A percentile compares a stretch with the other conserved stretches of the same genome.
These are phyloP conservation scores for Chlamydomonas asymmetrica DNA, from an alignment of 139 green algal genomes.

Conservation along the genomic window DNA sequence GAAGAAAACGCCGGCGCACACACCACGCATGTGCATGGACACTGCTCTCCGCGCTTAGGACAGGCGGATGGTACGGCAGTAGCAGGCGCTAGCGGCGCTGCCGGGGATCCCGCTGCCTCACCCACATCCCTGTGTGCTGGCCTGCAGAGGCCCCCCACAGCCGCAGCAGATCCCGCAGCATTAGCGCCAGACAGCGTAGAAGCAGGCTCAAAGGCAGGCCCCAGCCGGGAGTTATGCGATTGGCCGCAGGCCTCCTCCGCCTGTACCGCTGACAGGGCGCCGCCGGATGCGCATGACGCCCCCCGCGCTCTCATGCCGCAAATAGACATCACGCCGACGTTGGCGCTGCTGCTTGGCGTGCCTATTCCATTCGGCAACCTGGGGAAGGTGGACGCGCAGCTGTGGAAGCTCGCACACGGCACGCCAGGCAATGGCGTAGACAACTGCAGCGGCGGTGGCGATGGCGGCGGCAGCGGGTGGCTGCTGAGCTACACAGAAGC, in stretches of 20 bases:
- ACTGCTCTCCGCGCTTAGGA: no score
- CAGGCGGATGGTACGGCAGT: no score
- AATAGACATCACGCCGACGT: constrained; percentile 81
- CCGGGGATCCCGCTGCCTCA: no score
- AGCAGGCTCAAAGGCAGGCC: background rate
- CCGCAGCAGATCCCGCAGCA: background rate
- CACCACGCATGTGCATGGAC: no score
- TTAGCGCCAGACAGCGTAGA: background rate
- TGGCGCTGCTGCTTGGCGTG: constrained; percentile 82
- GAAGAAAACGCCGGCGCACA: no score
- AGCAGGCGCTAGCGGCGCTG: no score
- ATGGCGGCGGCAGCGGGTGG: background rate
- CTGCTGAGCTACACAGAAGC: no score
- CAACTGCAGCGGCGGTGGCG: background rate
- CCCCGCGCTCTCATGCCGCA: constrained; percentile 62
- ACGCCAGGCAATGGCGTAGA: background rate
- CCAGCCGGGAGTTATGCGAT: background rate
- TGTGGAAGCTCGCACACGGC: constrained; percentile 50
- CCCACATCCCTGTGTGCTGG: no score
- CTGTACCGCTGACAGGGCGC: background rate
- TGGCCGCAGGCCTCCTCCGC: background rate
- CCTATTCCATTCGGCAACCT: constrained; percentile 84
- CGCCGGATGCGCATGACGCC: background rate
- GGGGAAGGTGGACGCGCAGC: constrained; percentile 57
- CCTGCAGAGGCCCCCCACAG: background rate